Evolutionary conservation across 306 rosid genomes (phyloP).

Genomic region (Corylus americana): DNA sequence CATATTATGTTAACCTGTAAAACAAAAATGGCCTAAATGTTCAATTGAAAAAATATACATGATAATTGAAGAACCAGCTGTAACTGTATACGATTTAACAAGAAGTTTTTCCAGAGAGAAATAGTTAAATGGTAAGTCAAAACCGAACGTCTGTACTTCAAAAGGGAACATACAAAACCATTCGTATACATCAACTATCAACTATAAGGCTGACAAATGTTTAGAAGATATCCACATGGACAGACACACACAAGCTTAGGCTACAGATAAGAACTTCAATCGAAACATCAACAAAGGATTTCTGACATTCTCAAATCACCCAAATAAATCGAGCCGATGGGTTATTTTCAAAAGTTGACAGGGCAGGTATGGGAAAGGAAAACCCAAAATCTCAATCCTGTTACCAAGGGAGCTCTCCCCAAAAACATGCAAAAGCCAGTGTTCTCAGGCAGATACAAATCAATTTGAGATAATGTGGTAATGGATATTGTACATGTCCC

Average conservation of each 20-base stretch:
- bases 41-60: background rate
- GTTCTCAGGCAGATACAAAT: background rate
- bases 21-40: slow-evolving; percentile 18
- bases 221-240: background rate
- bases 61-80: background rate
- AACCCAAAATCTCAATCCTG: background rate
- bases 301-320: background rate
- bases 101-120: background rate
- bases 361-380: background rate
- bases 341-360: background rate
- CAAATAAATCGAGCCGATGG: background rate
- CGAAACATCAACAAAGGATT: background rate
- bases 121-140: background rate
- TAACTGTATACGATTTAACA: background rate
- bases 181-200: background rate
- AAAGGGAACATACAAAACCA: background rate
- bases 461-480: background rate
- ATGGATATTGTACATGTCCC: background rate
- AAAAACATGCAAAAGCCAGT: background rate
- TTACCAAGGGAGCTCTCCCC: background rate
- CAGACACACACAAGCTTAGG: background rate
- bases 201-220: background rate
- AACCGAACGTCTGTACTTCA: background rate
- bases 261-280: background rate
- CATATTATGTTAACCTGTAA: slow-evolving; percentile 69